Conservation (phyloP, 495 filamentous ascomycete genomes). For the Neurospora sp. region DNA sequence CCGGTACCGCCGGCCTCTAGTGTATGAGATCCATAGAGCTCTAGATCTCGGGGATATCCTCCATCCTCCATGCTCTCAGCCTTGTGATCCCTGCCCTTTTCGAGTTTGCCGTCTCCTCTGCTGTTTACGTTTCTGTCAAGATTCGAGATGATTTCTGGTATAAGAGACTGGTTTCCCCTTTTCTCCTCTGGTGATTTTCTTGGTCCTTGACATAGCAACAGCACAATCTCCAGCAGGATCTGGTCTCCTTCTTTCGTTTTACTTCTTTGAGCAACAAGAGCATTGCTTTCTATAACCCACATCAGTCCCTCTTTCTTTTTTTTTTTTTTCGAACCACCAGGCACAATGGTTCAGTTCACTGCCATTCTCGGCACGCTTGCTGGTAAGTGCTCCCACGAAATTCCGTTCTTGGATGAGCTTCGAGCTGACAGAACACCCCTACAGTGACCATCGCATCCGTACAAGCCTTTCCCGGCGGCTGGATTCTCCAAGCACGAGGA, state of each 20-base stretch:
- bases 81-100: not conserved
- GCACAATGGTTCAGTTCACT: not conserved
- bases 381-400: not conserved
- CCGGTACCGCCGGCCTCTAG: not conserved
- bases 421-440: not conserved
- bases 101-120: not conserved
- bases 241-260: not conserved
- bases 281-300: not conserved
- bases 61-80: not conserved
- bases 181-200: not conserved
- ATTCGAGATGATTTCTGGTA: not conserved
- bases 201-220: not conserved
- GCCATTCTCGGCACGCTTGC: not conserved
- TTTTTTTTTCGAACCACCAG: not conserved
- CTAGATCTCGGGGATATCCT: not conserved
- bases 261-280: not conserved
- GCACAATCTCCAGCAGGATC: not conserved
- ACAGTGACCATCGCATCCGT: slow-evolving; percentile 41
- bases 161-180: not conserved
- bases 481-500: slow-evolving; percentile 35
- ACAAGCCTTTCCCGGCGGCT: slow-evolving; percentile 37
- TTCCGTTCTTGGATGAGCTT: not conserved
- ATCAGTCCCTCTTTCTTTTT: not conserved
- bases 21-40: not conserved
- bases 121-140: not conserved